Conservation (phyloP, 2,329 filamentous ascomycete genomes). For the Cytospora piceae region DNA sequence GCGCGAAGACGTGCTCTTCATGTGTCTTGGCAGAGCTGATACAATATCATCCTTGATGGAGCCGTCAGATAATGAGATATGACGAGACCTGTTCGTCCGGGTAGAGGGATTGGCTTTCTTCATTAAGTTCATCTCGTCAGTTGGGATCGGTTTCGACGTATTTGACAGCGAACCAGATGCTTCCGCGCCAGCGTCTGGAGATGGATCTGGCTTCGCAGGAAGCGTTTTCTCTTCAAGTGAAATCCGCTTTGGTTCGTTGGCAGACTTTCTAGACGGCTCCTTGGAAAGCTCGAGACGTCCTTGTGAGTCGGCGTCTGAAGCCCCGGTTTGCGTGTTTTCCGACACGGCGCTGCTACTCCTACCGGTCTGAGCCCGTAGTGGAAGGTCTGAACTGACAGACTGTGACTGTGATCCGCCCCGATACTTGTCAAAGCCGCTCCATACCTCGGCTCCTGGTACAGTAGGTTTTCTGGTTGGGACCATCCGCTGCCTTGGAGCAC, state of each 20-base stretch:
- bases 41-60: constrained; percentile 49
- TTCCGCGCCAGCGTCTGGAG: constrained; percentile 43
- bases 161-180: constrained; percentile 40
- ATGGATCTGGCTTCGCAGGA: constrained; percentile 35
- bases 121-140: constrained; percentile 21
- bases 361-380: constrained; percentile 16
- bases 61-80: constrained; percentile 54
- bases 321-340: constrained; percentile 21
- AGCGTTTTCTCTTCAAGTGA: constrained; percentile 34
- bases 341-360: constrained; percentile 23
- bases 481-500: constrained; percentile 55
- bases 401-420: constrained; percentile 10
- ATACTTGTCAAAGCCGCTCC: constrained; percentile 21
- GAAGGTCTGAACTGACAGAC: constrained; percentile 9
- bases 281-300: constrained; percentile 16
- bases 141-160: constrained; percentile 35
- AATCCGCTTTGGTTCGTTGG: constrained; percentile 13
- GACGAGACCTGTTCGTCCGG: constrained; percentile 52
- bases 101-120: constrained; percentile 41
- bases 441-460: constrained; percentile 25
- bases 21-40: constrained; percentile 62
- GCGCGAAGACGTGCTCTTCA: constrained; percentile 77
- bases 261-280: constrained; percentile 17
- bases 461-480: constrained; percentile 32
- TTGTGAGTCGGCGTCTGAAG: constrained; percentile 14